Base-by-base conservation (phyloP, 2,329 filamentous ascomycete genomes). In the Aspergillus neotritici region DNA sequence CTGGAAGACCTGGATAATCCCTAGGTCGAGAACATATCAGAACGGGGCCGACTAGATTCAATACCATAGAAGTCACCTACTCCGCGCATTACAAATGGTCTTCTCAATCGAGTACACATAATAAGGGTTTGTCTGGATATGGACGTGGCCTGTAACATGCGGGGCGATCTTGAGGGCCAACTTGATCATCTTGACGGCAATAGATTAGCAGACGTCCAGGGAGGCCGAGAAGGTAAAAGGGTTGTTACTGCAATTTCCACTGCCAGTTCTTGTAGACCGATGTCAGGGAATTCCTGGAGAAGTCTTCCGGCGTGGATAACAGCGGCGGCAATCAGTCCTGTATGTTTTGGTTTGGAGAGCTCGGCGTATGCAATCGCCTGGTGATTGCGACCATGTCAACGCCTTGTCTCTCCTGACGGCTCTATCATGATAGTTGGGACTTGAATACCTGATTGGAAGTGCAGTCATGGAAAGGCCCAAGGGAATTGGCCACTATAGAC, bases 121-220 rank as follows among this genome's bases (percentile, higher is more conserved):
- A 41, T 73, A 72, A 0, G 80, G 77, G 44, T 83, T 82, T 4
- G 75, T 78, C 56, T 82, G 78, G n/a, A 82, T 65, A 53, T 80
- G 79, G 0, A 79, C 67, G 38, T 66, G 72, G 4, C 77, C 77
- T 1, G 62, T 72, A 36, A 81, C 60, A 37, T 76, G 61, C 0
- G 71, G 68, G 0, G 70, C 64, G 31, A 81, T 75, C n/a, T 57
- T 62, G 2, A 80, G 58, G 16, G 77, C 73, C 14, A 83, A 60
- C 51, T 70, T 74, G 10, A 80, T 69, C 70, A 78, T 80, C 76
- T 79, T 31, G 40, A n/a, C 4, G 32, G 25, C 7, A 5, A 2
- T 6, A 15, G 9, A 4, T 49, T 9, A 45, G 37, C 31, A 34
- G 31, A 10, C 10, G 14, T 21, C 5, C 4, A 12, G 5, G 10